phyloP scores from a whole-genome alignment of 257 asterid species.

The Cruciata laevipes region DNA sequence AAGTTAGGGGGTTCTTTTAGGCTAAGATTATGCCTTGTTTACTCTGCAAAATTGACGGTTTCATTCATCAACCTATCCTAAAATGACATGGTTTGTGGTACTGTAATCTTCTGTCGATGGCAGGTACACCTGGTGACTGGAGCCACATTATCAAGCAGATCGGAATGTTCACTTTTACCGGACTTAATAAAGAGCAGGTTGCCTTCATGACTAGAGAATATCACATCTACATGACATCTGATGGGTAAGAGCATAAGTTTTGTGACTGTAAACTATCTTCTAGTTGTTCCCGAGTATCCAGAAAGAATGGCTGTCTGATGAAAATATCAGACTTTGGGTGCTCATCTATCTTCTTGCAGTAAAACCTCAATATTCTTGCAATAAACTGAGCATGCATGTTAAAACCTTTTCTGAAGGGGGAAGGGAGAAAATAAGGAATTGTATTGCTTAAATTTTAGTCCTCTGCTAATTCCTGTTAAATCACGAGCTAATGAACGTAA shows the following conservation, averaged over 20 bases:
- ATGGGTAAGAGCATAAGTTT: conserved; percentile 50
- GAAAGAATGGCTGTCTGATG: not conserved
- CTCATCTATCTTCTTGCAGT: not conserved
- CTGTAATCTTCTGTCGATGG: not conserved
- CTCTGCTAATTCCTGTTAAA: not conserved
- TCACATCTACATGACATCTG: conserved; percentile 96
- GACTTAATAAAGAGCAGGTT: conserved; percentile 72
- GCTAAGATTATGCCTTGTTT: not conserved
- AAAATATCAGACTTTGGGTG: no score
- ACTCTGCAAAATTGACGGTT: not conserved
- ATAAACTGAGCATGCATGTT: no score
- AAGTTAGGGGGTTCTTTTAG: not conserved
- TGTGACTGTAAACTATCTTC: not conserved
- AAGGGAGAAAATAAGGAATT: no score
- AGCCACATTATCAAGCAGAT: conserved; percentile 96
- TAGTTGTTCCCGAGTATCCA: not conserved
- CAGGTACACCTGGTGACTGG: conserved; percentile 99
- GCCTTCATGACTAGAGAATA: conserved; percentile 80
- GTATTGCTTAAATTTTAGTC: no score
- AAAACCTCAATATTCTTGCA: not conserved
- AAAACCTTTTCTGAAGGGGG: no score
- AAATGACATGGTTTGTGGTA: conserved; percentile 2
- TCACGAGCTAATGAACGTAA: no score
- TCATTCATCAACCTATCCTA: not conserved
- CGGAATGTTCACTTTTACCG: conserved; percentile 98